These are phyloP conservation scores for Ophiocordyceps camponoti-rufipedis DNA, from an alignment of 2,329 filamentous ascomycete genomes.

Conservation along the genomic window DNA sequence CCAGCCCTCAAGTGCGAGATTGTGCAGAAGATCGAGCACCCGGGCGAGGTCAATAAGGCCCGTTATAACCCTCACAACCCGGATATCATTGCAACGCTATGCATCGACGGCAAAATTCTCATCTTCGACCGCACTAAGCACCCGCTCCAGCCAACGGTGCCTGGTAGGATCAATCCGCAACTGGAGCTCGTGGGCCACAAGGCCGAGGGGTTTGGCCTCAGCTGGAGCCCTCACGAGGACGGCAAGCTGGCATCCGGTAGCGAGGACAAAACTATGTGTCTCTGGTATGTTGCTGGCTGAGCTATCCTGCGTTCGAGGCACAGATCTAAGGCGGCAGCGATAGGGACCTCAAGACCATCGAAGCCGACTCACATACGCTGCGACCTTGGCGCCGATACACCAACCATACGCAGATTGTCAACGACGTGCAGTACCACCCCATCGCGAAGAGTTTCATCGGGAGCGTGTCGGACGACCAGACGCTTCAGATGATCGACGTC, in stretches of 20 bases:
- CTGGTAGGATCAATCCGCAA: conserved; percentile 57
- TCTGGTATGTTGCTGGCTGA: conserved; percentile 48
- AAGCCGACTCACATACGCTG: conserved; percentile 49
- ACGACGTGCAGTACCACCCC: conserved; percentile 92
- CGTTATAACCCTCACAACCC: conserved; percentile 96
- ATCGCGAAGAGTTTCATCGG: conserved; percentile 72
- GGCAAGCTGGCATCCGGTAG: conserved; percentile 79
- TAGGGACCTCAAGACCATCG: conserved; percentile 67
- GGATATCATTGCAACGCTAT: conserved; percentile 87
- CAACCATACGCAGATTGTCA: conserved; percentile 80
- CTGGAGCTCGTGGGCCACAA: conserved; percentile 73
- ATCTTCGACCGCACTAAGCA: conserved; percentile 96
- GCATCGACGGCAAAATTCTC: conserved; percentile 70
- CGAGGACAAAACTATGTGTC: conserved; percentile 76
- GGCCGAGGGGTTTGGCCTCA: conserved; percentile 77
- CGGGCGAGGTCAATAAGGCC: conserved; percentile 95
- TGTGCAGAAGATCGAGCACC: conserved; percentile 90
- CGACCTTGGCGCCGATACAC: conserved; percentile 60
- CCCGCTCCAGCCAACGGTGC: conserved; percentile 46
- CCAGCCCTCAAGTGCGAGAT: conserved; percentile 73
- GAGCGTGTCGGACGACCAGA: conserved; percentile 87
- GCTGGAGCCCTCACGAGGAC: conserved; percentile 73
- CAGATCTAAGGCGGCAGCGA: background rate
- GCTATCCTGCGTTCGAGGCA: background rate
- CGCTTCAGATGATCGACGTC: conserved; percentile 80